phyloP scores from a whole-genome alignment of 192 early-diverging fungal genomes.

The Backusella parvicylindrica region DNA sequence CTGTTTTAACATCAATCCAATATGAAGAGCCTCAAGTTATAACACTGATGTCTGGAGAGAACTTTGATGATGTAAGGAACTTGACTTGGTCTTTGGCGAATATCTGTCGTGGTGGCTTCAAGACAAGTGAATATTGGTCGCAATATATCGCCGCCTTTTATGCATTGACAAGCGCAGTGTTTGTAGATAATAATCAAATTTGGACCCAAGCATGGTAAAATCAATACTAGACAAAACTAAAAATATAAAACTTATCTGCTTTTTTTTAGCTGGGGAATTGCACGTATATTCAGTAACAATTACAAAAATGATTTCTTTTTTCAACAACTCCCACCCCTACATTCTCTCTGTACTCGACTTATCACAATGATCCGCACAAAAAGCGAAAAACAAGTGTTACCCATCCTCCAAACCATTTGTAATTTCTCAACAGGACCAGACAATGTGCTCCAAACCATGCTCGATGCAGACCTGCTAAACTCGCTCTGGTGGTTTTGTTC shows the following conservation, averaged over 20 bases:
- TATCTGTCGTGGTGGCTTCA: slow-evolving; percentile 29
- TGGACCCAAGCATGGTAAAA: slow-evolving; percentile 23
- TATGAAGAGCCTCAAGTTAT: not conserved
- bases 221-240: not conserved
- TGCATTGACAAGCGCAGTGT: not conserved
- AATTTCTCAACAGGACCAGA: slow-evolving; percentile 20
- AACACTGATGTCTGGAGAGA: not conserved
- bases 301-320: slow-evolving; percentile 9
- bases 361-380: not conserved
- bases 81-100: slow-evolving; percentile 27
- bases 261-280: slow-evolving; percentile 22
- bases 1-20: not conserved
- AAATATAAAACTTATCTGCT: not conserved
- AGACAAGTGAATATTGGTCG: not conserved
- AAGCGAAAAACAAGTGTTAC: not conserved
- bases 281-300: slow-evolving; percentile 25
- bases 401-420: slow-evolving; percentile 15
- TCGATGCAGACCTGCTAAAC: not conserved
- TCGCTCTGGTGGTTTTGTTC: not conserved
- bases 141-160: slow-evolving; percentile 18
- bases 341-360: not conserved
- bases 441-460: not conserved
- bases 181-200: slow-evolving; percentile 3
- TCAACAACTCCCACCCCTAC: not conserved
- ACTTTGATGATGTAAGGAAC: not conserved